Evolutionary conservation across 1,284 basidiomycete genomes (phyloP).

Genomic region (Pseudozyma tsukubaensis): DNA sequence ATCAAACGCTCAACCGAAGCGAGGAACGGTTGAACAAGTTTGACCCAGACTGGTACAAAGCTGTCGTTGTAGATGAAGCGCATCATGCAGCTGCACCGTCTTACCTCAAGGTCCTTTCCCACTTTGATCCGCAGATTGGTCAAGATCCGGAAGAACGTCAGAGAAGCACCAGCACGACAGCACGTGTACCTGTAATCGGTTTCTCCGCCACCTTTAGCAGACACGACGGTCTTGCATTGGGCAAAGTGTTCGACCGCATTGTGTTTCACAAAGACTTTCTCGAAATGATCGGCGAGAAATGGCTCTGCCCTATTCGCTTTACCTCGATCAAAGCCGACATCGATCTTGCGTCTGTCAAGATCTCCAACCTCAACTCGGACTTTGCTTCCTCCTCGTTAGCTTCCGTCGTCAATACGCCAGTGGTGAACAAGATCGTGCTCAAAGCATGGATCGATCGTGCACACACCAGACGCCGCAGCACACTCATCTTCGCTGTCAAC

Average conservation of each 20-base stretch:
- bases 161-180: neutral
- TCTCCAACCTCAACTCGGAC: slow-evolving; percentile 45
- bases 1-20: slow-evolving; percentile 82
- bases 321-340: slow-evolving; percentile 62
- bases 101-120: slow-evolving; percentile 81
- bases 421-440: slow-evolving; percentile 61
- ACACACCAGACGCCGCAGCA: slow-evolving; percentile 76
- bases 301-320: slow-evolving; percentile 72
- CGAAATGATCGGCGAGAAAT: slow-evolving; percentile 89
- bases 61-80: slow-evolving; percentile 79
- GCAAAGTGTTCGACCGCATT: slow-evolving; percentile 87
- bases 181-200: slow-evolving; percentile 81
- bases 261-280: slow-evolving; percentile 94
- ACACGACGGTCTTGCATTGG: slow-evolving; percentile 88
- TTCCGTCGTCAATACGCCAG: slow-evolving; percentile 57
- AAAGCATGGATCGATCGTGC: slow-evolving; percentile 63
- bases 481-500: slow-evolving; percentile 90
- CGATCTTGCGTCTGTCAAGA: slow-evolving; percentile 53
- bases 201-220: slow-evolving; percentile 95
- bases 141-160: neutral
- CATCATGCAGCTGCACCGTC: slow-evolving; percentile 93
- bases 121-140: slow-evolving; percentile 74
- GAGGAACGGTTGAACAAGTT: slow-evolving; percentile 81
- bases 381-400: slow-evolving; percentile 58
- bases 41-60: slow-evolving; percentile 78